Conservation (phyloP, 2,329 filamentous ascomycete species). For the Drechslerella dactyloides region DNA sequence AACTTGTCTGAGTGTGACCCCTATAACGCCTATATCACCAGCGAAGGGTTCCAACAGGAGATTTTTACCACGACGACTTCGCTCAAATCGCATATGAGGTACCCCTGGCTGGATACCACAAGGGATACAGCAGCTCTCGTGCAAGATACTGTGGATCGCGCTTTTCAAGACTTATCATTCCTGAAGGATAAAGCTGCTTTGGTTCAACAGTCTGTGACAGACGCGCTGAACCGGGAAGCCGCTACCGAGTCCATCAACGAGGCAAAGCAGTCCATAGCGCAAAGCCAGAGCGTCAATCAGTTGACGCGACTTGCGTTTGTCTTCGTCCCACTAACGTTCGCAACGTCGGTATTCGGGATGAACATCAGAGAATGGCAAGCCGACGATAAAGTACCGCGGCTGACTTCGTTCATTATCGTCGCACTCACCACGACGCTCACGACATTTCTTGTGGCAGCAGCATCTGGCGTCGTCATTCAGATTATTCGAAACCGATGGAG, state of each 20-base stretch:
- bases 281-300: conserved; percentile 57
- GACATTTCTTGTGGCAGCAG: conserved; percentile 23
- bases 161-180: conserved; percentile 42
- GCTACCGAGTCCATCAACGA: conserved; percentile 48
- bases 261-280: conserved; percentile 55
- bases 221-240: conserved; percentile 42
- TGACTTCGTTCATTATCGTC: conserved; percentile 38
- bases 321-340: conserved; percentile 60
- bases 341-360: conserved; percentile 60
- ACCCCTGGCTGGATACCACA: conserved; percentile 26
- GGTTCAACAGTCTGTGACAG: conserved; percentile 41
- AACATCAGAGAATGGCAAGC: conserved; percentile 56
- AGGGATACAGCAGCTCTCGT: conserved; percentile 20
- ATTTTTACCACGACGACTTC: conserved; percentile 49
- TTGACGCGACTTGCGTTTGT: conserved; percentile 61
- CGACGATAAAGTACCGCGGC: conserved; percentile 37
- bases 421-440: conserved; percentile 18
- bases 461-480: conserved; percentile 16
- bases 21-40: conserved; percentile 48
- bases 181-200: conserved; percentile 38
- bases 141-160: conserved; percentile 31
- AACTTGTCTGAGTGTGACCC: conserved; percentile 39
- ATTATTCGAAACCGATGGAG: conserved; percentile 20
- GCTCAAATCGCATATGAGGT: conserved; percentile 38
- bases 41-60: conserved; percentile 47